Percentiles rank a stretch among this genome's conserved stretches.
phyloP scores from a whole-genome alignment of 2,329 filamentous ascomycete genomes.

The Graphilbum ipis-grandicollis region DNA sequence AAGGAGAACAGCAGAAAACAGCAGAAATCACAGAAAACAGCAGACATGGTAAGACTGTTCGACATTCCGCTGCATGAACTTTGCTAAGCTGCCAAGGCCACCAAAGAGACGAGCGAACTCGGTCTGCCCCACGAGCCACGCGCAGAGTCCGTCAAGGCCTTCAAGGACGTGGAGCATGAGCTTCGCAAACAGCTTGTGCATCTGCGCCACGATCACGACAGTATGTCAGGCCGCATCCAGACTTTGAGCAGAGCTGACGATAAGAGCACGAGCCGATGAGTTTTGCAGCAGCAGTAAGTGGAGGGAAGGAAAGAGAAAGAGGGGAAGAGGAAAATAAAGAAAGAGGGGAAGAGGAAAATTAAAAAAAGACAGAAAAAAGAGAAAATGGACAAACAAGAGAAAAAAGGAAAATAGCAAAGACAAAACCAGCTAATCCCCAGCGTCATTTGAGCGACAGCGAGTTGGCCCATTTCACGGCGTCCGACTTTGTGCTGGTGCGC shows the following conservation, averaged over 20 bases:
- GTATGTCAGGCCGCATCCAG: slow-evolving; percentile 10
- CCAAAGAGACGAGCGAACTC: slow-evolving; percentile 33
- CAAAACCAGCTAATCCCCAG: no score
- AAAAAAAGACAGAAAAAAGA: no score
- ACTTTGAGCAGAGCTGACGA: slow-evolving; percentile 1
- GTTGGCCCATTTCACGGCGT: slow-evolving; percentile 18
- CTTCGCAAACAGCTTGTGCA: slow-evolving; percentile 33
- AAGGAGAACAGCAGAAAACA: no score
- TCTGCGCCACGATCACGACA: slow-evolving; percentile 26
- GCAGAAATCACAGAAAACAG: not conserved
- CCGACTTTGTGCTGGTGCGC: slow-evolving; percentile 26
- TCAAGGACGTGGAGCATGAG: slow-evolving; percentile 29
- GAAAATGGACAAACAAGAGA: no score
- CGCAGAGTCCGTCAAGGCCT: slow-evolving; percentile 31
- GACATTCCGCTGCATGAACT: not conserved
- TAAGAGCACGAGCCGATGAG: slow-evolving; percentile 36
- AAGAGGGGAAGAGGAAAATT: no score
- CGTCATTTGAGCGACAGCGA: slow-evolving; percentile 19
- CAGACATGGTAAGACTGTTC: slow-evolving; percentile 18
- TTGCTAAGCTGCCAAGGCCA: slow-evolving; percentile 23
- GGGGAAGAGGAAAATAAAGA: no score
- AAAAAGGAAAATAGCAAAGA: no score
- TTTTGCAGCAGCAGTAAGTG: slow-evolving; percentile 27
- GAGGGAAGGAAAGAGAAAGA: no score
- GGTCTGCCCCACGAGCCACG: slow-evolving; percentile 28